phyloP scores from a whole-genome alignment of 768 basidiomycete genomes.

The Tulasnella calospora region DNA sequence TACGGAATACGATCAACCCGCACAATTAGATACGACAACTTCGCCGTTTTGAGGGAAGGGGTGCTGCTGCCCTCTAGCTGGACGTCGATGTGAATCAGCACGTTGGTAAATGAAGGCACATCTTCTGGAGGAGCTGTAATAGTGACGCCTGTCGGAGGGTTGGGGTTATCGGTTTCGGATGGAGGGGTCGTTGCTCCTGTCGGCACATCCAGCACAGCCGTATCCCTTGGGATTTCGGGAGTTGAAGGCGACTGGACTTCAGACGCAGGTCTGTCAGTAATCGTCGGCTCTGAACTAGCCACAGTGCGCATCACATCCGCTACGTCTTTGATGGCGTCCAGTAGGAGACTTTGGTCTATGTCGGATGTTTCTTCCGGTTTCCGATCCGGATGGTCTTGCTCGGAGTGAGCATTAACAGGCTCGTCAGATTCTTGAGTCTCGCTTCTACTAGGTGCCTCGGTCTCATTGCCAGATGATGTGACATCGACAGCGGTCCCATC shows the following conservation, averaged over 20 bases:
- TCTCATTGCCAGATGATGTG: not conserved
- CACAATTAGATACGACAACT: not conserved
- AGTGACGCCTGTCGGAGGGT: not conserved
- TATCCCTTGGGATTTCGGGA: not conserved
- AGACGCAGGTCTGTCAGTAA: not conserved
- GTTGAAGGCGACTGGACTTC: not conserved
- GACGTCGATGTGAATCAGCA: not conserved
- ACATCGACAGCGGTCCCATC: not conserved
- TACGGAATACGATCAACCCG: not conserved
- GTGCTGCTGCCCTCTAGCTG: too few species aligned
- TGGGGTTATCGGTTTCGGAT: not conserved
- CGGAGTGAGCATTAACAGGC: not conserved
- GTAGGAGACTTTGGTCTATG: slow-evolving; percentile 9
- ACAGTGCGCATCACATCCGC: not conserved
- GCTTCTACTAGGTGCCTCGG: not conserved
- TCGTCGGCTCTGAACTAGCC: not conserved
- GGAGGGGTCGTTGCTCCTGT: not conserved
- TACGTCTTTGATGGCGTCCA: slow-evolving; percentile 3
- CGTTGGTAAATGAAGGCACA: not conserved
- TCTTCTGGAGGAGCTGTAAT: not conserved
- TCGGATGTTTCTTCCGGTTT: not conserved
- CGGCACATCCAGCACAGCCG: not conserved
- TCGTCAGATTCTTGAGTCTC: not conserved
- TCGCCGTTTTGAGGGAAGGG: not conserved
- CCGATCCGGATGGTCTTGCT: not conserved